Conservation (phyloP, 2,329 filamentous ascomycete genomes). For the Ustilaginoidea virens region DNA sequence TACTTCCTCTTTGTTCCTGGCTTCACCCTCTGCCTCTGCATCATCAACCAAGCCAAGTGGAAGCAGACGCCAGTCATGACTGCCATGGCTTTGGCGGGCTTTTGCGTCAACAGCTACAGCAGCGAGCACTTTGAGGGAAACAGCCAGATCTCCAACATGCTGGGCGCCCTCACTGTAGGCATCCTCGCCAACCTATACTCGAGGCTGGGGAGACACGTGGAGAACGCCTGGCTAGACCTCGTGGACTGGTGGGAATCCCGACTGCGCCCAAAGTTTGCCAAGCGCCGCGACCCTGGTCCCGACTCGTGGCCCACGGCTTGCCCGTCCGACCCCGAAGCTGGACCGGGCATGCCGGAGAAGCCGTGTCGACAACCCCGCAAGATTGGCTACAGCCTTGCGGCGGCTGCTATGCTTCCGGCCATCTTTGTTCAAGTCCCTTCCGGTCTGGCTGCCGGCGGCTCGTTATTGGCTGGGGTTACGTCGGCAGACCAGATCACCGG, state of each 20-base stretch:
- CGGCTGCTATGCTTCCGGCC: conserved; percentile 70
- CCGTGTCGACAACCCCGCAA: conserved; percentile 20
- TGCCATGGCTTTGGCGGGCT: conserved; percentile 57
- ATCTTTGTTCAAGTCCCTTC: conserved; percentile 62
- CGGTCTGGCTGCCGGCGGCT: conserved; percentile 44
- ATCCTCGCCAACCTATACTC: conserved; percentile 68
- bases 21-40: conserved; percentile 59
- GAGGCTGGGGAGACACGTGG: conserved; percentile 42
- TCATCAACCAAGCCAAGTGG: conserved; percentile 73
- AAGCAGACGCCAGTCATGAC: conserved; percentile 65
- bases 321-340: conserved; percentile 17
- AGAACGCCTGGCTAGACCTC: conserved; percentile 37
- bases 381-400: conserved; percentile 62
- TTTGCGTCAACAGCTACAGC: conserved; percentile 60
- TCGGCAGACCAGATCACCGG: conserved; percentile 38
- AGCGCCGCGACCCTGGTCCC: conserved; percentile 12
- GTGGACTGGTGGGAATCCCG: conserved; percentile 32
- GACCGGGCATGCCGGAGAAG: conserved; percentile 10
- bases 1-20: conserved; percentile 59
- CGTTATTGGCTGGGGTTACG: conserved; percentile 40
- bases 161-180: conserved; percentile 63
- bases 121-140: conserved; percentile 51
- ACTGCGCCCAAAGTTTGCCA: conserved; percentile 20
- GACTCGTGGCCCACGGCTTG: conserved; percentile 18
- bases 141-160: conserved; percentile 60